These are phyloP conservation scores for Acacia acuminata DNA, from an alignment of 306 rosid species.

Conservation along the genomic window DNA sequence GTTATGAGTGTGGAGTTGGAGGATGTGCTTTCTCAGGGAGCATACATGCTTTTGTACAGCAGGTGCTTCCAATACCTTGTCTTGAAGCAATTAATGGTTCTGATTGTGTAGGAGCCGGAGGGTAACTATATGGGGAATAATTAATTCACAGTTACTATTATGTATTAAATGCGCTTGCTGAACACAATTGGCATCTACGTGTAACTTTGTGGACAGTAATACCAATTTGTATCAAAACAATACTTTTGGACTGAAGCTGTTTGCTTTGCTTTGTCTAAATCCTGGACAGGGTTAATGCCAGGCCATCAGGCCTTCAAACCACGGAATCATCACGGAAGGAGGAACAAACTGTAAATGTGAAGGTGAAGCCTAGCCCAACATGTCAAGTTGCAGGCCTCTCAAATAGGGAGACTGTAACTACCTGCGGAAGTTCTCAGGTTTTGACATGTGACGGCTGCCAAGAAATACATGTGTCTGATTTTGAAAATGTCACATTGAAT, in stretches of 20 bases:
- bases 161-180: neutral
- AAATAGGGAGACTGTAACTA: conserved; percentile 15
- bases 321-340: conserved; percentile 41
- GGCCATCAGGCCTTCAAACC: conserved; percentile 58
- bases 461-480: conserved; percentile 26
- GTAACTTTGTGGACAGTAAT: conserved; percentile 1
- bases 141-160: neutral
- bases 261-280: conserved; percentile 12
- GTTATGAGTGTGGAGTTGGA: conserved; percentile 64
- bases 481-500: conserved; percentile 26
- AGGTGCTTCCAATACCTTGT: conserved; percentile 45
- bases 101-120: neutral
- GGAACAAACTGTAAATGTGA: conserved; percentile 38
- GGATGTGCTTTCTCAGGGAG: conserved; percentile 87
- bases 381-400: conserved; percentile 40
- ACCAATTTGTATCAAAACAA: no score
- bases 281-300: conserved; percentile 58
- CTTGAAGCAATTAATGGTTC: neutral
- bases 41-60: conserved; percentile 83
- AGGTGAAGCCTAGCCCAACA: conserved; percentile 29
- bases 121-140: neutral
- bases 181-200: neutral
- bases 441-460: conserved; percentile 26
- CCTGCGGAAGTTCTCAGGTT: conserved; percentile 22
- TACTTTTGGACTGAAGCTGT: conserved; percentile 5